Evolutionary conservation across 2,329 filamentous ascomycete species (phyloP).

Genomic region (Davidsoniella neocaledoniae): DNA sequence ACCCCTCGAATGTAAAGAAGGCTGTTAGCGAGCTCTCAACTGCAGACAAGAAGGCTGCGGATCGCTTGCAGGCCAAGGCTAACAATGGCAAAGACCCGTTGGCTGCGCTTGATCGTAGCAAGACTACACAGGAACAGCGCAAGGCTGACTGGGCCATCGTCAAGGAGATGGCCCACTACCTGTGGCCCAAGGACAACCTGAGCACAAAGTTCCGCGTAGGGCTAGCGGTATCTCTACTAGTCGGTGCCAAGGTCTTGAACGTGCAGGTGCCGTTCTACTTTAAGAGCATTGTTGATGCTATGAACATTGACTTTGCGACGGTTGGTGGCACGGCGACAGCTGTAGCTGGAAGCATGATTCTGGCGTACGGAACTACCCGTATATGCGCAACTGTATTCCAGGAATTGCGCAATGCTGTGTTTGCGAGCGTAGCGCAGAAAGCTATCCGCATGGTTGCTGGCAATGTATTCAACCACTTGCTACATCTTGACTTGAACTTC

Average conservation of each 20-base stretch:
- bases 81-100: constrained; percentile 31
- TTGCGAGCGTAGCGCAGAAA: constrained; percentile 92
- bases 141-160: constrained; percentile 98
- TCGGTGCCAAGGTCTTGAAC: constrained; percentile 88
- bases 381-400: constrained; percentile 83
- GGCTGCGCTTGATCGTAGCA: constrained; percentile 40
- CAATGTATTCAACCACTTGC: constrained; percentile 81
- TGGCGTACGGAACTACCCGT: constrained; percentile 79
- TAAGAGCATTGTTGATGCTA: constrained; percentile 90
- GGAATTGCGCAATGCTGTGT: constrained; percentile 87
- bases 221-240: constrained; percentile 63
- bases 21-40: too few species aligned
- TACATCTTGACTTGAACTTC: constrained; percentile 81
- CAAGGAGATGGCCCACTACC: constrained; percentile 88
- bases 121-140: constrained; percentile 69
- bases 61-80: constrained; percentile 7
- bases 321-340: constrained; percentile 78
- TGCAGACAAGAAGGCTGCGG: not conserved
- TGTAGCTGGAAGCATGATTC: constrained; percentile 79
- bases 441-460: constrained; percentile 81
- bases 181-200: constrained; percentile 77
- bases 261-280: constrained; percentile 99
- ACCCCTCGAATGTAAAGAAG: not conserved
- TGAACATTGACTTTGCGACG: constrained; percentile 87
- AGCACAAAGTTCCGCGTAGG: constrained; percentile 67